These are phyloP conservation scores for Podospora pseudoanserina DNA, from an alignment of 495 filamentous ascomycete genomes.

Conservation along the genomic window DNA sequence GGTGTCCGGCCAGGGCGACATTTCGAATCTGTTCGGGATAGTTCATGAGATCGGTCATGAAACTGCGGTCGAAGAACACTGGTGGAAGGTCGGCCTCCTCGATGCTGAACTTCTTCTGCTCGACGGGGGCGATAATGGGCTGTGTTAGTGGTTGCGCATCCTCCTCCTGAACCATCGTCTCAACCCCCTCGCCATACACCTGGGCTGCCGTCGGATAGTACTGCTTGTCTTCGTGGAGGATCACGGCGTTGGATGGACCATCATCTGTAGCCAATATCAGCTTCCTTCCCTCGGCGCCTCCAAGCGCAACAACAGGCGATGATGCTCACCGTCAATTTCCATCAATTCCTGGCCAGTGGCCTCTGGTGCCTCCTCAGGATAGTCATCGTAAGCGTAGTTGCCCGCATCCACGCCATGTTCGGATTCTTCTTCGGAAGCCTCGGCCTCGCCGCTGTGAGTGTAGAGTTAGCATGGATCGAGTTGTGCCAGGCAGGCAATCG, in stretches of 20 bases:
- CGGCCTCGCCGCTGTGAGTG: conserved; percentile 63
- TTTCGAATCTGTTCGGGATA: conserved; percentile 93
- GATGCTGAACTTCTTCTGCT: conserved; percentile 92
- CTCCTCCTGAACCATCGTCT: conserved; percentile 94
- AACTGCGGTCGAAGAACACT: conserved; percentile 76
- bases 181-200: conserved; percentile 89
- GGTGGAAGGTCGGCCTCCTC: conserved; percentile 87
- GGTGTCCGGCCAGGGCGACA: conserved; percentile 82
- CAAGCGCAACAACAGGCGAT: background rate
- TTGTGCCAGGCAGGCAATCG: background rate
- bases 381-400: conserved; percentile 77
- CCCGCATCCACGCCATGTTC: conserved; percentile 67
- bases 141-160: conserved; percentile 89
- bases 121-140: conserved; percentile 89
- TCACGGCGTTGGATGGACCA: conserved; percentile 92
- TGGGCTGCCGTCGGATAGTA: conserved; percentile 97
- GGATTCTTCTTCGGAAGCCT: conserved; percentile 82
- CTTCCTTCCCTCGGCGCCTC: conserved; percentile 13
- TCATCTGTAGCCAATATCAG: conserved; percentile 48
- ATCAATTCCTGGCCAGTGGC: conserved; percentile 77
- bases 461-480: conserved; percentile 14
- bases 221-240: conserved; percentile 98
- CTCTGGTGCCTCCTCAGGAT: conserved; percentile 59
- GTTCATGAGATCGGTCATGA: conserved; percentile 95
- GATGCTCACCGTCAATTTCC: conserved; percentile 75